These are phyloP conservation scores for Tagetes patula DNA, from an alignment of 129 eudicot species.

Conservation along the genomic window DNA sequence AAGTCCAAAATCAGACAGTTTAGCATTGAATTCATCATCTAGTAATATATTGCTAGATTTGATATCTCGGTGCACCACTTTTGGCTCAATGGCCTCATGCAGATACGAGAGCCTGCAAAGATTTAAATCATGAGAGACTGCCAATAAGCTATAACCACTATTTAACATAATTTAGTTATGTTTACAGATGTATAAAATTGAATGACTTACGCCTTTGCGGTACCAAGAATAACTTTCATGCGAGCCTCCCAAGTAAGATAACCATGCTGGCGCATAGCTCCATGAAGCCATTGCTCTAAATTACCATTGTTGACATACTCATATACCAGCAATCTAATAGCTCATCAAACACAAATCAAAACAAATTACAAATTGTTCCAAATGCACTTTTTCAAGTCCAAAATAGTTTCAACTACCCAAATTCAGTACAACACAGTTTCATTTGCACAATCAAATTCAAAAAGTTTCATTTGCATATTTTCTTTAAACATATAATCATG, in stretches of 20 bases:
- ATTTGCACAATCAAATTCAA: not conserved
- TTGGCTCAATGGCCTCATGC: conserved; percentile 90
- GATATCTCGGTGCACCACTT: conserved; percentile 86
- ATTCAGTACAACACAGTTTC: not conserved
- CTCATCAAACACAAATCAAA: not conserved
- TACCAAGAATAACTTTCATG: conserved; percentile 70
- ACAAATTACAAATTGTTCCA: not conserved
- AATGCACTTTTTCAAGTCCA: not conserved
- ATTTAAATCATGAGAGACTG: not conserved
- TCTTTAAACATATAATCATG: not conserved
- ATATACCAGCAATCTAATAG: conserved; percentile 68
- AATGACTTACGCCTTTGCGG: conserved; percentile 79
- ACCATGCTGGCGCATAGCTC: conserved; percentile 74
- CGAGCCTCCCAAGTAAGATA: conserved; percentile 91
- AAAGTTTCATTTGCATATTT: not conserved
- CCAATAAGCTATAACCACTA: not conserved
- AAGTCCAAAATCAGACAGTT: conserved; percentile 82
- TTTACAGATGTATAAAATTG: not conserved
- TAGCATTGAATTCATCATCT: conserved; percentile 77
- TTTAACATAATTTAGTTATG: not conserved
- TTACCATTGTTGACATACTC: conserved; percentile 85
- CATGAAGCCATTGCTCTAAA: conserved; percentile 88
- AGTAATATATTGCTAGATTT: conserved; percentile 81
- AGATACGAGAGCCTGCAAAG: conserved; percentile 67
- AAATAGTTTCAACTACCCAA: not conserved